Evolutionary conservation across 371 early-diverging fungal genomes (phyloP).

Genomic region (Mucor piriformis): DNA sequence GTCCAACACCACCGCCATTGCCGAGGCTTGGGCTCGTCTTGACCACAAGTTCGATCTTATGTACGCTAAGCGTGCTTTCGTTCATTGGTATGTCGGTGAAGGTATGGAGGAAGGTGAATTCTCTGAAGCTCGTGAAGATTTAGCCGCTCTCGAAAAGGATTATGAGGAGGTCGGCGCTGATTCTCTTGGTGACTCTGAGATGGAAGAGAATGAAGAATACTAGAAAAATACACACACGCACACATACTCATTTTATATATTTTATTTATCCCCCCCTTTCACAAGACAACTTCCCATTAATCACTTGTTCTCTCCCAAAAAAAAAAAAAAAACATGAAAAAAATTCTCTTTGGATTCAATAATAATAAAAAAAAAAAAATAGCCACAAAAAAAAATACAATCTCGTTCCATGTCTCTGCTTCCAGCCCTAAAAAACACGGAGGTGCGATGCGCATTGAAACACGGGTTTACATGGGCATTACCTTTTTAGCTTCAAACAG

Average conservation of each 20-base stretch:
- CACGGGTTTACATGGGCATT: too few species aligned
- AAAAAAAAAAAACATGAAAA: too few species aligned
- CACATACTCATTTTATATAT: too few species aligned
- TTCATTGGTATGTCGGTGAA: constrained; percentile 99
- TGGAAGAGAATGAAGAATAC: constrained; percentile 37
- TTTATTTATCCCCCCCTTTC: neutral
- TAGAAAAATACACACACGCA: too few species aligned
- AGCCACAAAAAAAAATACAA: too few species aligned
- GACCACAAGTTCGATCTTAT: constrained; percentile 96
- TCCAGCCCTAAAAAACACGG: too few species aligned
- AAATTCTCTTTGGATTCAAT: too few species aligned
- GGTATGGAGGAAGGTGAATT: constrained; percentile 96
- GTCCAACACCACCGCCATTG: constrained; percentile 96
- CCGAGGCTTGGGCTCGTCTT: constrained; percentile 95
- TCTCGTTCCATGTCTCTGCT: too few species aligned
- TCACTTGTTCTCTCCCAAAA: too few species aligned
- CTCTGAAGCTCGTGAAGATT: constrained; percentile 91
- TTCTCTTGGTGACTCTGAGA: constrained; percentile 79
- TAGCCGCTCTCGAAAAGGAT: constrained; percentile 99
- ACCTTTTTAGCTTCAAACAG: too few species aligned
- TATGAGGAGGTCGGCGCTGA: constrained; percentile 98
- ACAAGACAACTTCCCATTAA: neutral
- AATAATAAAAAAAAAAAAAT: neutral
- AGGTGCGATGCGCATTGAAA: too few species aligned
- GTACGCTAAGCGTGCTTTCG: constrained; percentile 98